phyloP scores from a whole-genome alignment of 108 stramenopile genomes.

The Phaeodactylum tricornutum region DNA sequence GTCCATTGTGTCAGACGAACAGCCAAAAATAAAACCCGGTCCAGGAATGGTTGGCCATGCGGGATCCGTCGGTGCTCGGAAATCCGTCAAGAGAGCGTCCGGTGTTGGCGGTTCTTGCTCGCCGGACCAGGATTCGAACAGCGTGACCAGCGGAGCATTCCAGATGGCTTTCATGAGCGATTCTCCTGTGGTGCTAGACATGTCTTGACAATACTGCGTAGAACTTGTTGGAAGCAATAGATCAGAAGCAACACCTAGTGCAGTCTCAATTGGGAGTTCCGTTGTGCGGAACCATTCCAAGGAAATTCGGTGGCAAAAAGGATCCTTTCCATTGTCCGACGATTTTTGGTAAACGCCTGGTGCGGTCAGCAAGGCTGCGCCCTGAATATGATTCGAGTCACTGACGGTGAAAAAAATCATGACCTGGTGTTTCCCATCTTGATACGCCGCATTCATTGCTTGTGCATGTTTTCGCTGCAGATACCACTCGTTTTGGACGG shows the following conservation, averaged over 20 bases:
- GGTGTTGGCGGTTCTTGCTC: conserved; percentile 62
- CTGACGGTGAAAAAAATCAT: conserved; percentile 82
- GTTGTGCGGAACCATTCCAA: conserved; percentile 83
- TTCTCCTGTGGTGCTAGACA: conserved; percentile 69
- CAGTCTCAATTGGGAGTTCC: conserved; percentile 68
- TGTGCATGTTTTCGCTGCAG: conserved; percentile 67
- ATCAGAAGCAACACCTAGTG: conserved; percentile 71
- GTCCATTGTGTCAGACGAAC: conserved; percentile 78
- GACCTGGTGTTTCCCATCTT: conserved; percentile 49
- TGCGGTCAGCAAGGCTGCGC: conserved; percentile 69
- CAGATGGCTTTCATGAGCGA: conserved; percentile 79
- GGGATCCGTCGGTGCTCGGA: conserved; percentile 59
- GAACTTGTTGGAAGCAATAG: conserved; percentile 54
- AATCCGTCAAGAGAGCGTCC: conserved; percentile 61
- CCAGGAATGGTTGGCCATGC: conserved; percentile 75
- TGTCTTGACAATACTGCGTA: conserved; percentile 74
- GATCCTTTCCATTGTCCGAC: conserved; percentile 26
- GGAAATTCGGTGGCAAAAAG: conserved; percentile 48
- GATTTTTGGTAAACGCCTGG: conserved; percentile 29
- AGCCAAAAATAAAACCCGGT: conserved; percentile 87
- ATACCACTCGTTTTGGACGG: conserved; percentile 70
- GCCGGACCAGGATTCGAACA: conserved; percentile 67
- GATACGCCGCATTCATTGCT: conserved; percentile 42
- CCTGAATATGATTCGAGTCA: conserved; percentile 75
- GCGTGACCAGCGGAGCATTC: conserved; percentile 77